A percentile compares a stretch with the other conserved stretches of the same genome.
Conservation (phyloP, 2,329 filamentous ascomycete species). For the Fusarium miscanthi region DNA sequence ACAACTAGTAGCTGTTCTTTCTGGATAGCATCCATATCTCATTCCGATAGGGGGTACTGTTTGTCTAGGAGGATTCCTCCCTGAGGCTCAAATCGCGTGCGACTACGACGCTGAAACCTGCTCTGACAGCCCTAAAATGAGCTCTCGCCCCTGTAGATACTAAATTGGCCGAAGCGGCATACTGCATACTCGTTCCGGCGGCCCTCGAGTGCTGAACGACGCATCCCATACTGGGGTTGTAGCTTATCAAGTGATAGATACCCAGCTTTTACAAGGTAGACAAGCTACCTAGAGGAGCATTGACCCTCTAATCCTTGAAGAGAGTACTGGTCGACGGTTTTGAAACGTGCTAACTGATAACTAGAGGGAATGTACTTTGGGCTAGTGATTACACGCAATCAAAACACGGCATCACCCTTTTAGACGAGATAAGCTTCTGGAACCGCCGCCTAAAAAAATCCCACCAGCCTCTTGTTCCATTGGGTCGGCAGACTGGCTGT, state of each 20-base stretch:
- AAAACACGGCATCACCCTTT: not conserved
- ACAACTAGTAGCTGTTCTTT: too few species aligned
- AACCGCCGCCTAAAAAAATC: not conserved
- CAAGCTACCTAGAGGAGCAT: not conserved
- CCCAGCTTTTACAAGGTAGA: too few species aligned
- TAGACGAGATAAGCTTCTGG: not conserved
- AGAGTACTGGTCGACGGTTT: not conserved
- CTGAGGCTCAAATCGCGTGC: not conserved
- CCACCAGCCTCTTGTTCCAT: too few species aligned
- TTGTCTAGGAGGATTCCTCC: not conserved
- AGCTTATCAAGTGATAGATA: not conserved
- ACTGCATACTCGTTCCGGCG: too few species aligned
- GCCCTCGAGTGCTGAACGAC: not conserved
- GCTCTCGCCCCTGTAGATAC: not conserved
- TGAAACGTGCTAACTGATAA: not conserved
- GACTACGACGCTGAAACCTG: not conserved
- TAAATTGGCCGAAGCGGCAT: not conserved
- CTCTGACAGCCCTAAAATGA: not conserved
- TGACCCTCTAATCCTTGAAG: not conserved
- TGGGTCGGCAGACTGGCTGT: too few species aligned
- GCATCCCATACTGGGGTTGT: not conserved
- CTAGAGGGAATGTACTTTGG: not conserved
- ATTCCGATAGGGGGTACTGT: too few species aligned
- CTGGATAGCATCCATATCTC: too few species aligned
- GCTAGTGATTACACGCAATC: not conserved